Percentiles rank a stretch among this genome's conserved stretches.
phyloP scores from a whole-genome alignment of 2,329 filamentous ascomycete genomes.

The Epichloe sp. region DNA sequence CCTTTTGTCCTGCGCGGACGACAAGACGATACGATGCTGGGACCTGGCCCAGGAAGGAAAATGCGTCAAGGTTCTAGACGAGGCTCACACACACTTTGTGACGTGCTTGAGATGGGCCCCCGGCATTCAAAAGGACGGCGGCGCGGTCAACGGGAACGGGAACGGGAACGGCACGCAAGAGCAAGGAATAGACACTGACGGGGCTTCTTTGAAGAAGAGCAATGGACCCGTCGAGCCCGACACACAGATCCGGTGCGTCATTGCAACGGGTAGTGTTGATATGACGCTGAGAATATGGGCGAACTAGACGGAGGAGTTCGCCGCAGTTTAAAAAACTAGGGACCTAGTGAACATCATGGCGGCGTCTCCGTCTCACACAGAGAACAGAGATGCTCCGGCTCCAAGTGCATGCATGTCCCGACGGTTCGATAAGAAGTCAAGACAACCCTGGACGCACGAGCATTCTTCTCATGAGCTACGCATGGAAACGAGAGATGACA shows the following conservation, averaged over 20 bases:
- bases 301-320: slow-evolving; percentile 18
- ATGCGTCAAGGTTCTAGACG: slow-evolving; percentile 68
- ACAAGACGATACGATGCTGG: slow-evolving; percentile 90
- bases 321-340: no score
- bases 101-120: slow-evolving; percentile 83
- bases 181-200: slow-evolving; percentile 17
- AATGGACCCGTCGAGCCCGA: slow-evolving; percentile 25
- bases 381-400: no score
- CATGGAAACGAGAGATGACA: background rate
- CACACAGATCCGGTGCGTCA: slow-evolving; percentile 65
- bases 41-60: slow-evolving; percentile 82
- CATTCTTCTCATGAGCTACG: background rate
- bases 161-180: slow-evolving; percentile 3
- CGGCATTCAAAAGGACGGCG: slow-evolving; percentile 15
- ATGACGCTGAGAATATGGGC: slow-evolving; percentile 69
- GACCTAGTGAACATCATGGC: no score
- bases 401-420: no score
- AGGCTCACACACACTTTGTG: slow-evolving; percentile 74
- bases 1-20: slow-evolving; percentile 71
- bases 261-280: slow-evolving; percentile 80
- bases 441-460: background rate
- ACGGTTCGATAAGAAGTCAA: no score
- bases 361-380: no score
- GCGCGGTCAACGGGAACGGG: slow-evolving; percentile 3
- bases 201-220: slow-evolving; percentile 34